Conservation (phyloP, 2,329 filamentous ascomycete species). For the Xenoacremonium recifei region DNA sequence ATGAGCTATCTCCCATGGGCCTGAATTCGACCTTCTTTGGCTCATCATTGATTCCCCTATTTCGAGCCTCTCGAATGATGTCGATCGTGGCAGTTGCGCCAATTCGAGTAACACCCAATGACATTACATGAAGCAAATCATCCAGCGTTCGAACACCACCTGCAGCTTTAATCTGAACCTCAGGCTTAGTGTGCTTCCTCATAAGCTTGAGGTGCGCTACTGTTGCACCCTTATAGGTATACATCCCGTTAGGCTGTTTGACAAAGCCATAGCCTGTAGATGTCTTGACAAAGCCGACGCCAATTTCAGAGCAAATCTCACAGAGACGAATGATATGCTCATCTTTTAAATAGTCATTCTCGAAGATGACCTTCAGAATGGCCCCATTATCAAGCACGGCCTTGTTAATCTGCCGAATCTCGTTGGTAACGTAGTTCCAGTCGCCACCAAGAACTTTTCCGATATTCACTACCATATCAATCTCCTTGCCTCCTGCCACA, state of each 20-base stretch:
- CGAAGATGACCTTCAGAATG: constrained; percentile 58
- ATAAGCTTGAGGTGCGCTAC: constrained; percentile 51
- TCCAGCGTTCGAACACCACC: constrained; percentile 55
- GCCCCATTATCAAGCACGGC: constrained; percentile 40
- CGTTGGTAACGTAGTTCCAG: constrained; percentile 52
- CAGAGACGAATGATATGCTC: constrained; percentile 52
- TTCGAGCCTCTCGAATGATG: constrained; percentile 52
- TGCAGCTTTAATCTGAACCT: constrained; percentile 55
- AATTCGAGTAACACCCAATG: constrained; percentile 51
- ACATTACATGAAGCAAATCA: constrained; percentile 51
- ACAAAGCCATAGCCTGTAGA: constrained; percentile 60
- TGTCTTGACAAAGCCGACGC: constrained; percentile 58
- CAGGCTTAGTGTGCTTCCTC: constrained; percentile 39
- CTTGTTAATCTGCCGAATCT: constrained; percentile 49
- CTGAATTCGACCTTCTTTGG: constrained; percentile 6
- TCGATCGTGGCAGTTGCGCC: constrained; percentile 52
- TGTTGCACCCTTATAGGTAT: constrained; percentile 52
- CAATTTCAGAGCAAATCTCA: constrained; percentile 47
- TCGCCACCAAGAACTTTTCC: constrained; percentile 54
- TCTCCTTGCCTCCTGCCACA: constrained; percentile 47
- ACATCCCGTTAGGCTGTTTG: constrained; percentile 48
- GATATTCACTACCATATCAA: constrained; percentile 61
- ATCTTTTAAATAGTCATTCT: constrained; percentile 53
- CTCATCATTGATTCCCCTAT: constrained; percentile 40
- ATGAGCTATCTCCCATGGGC: neutral